Base-by-base conservation (phyloP, 768 basidiomycete genomes). In the Boletales sp. region DNA sequence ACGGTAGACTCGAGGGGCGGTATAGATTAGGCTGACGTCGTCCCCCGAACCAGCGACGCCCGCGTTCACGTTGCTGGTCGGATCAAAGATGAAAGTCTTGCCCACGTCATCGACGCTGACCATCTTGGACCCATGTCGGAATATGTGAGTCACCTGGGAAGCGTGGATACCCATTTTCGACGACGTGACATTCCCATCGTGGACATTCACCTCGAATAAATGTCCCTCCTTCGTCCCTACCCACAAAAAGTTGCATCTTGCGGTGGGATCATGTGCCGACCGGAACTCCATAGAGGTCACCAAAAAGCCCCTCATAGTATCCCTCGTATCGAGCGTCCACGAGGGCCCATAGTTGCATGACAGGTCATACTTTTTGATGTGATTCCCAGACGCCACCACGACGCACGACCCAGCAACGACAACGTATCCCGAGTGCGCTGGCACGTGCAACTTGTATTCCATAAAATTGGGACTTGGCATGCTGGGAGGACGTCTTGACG, bases 181-280 rank as follows among this genome's bases (percentile, higher is more conserved):
- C 13, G 80, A 82, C 2, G 74, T 74, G 17, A 92, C 66, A 5
- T 58, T 56, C 0, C 84, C 86, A 3, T 76, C 81, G 46, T 77
- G 68, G 35, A 87, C 72, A 61, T 97, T 91, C 48, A 95, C 56
- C 72, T 97, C 94, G 56, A 86, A 76, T 21, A 99, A 51, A 64
- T 87, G 83, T 0, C 95, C 95, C 21, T 95, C 92, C 70, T 89
- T 93, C 27, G 91, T 91, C 5, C 94, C 95, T 11, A 86, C 70
- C 94, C 94, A 97, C 2, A 93, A 58, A 47, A 80, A 75, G 29
- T 73, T 73, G 3, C 87, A 90, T 15, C 77, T 72, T 45, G 85
- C 80, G 0, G 55, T 68, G n/a, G 68, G 57, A 10, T 64, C 57
- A 2, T 55, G 58, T 2, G 76, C 74, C 0, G 86, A 78, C 14